Percentiles rank a stretch among this genome's conserved stretches.
These are phyloP conservation scores for Boletus rubropictus DNA, from an alignment of 768 basidiomycete species.

Conservation along the genomic window DNA sequence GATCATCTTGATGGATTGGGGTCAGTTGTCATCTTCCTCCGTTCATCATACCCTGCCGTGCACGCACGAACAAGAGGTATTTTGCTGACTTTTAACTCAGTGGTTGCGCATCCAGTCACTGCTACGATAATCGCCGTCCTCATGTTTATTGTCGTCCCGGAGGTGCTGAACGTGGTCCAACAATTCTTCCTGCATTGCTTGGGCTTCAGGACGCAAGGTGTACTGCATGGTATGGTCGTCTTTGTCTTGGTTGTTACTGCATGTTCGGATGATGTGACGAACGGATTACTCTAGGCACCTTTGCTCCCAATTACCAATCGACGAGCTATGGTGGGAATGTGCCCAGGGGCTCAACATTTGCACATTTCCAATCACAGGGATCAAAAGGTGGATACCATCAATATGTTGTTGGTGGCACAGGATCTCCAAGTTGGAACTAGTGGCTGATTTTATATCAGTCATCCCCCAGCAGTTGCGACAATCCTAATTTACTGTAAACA, in stretches of 20 bases:
- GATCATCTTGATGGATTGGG: slow-evolving; percentile 7
- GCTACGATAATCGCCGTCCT: slow-evolving; percentile 8
- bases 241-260: not conserved
- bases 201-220: not conserved
- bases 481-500: no score
- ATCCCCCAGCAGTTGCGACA: no score
- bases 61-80: not conserved
- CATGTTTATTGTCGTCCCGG: slow-evolving; percentile 7
- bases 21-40: slow-evolving; percentile 7
- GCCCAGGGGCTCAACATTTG: slow-evolving; percentile 7
- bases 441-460: not conserved
- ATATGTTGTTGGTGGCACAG: not conserved
- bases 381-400: slow-evolving; percentile 3
- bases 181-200: not conserved
- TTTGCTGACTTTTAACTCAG: not conserved
- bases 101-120: slow-evolving; percentile 10
- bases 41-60: not conserved
- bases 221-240: slow-evolving; percentile 8
- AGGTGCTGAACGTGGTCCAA: not conserved
- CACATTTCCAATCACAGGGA: slow-evolving; percentile 9
- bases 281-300: slow-evolving; percentile 6
- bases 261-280: not conserved
- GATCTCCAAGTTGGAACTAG: slow-evolving; percentile 1
- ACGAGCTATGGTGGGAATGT: slow-evolving; percentile 16
- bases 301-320: slow-evolving; percentile 18